Base-by-base conservation (phyloP, 1,139 yeast species). In the Trichomonascaceae sp. region DNA sequence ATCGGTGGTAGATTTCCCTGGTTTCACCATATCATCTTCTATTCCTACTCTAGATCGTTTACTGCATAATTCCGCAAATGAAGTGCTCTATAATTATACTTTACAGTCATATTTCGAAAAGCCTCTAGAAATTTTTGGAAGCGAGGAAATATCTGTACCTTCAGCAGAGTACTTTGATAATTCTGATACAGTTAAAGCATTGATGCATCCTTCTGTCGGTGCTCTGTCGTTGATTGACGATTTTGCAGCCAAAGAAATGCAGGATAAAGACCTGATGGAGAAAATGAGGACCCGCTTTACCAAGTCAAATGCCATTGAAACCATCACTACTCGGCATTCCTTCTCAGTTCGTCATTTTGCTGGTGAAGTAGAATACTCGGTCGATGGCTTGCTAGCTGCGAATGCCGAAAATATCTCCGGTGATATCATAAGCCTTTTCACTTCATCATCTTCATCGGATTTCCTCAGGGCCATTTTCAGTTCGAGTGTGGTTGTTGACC, bases 61-160 rank as follows among this genome's bases (percentile, higher is more conserved):
- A 20, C 62, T 73, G 38, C 74, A 72, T 61, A 73, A 73, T 57
- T 67, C 74, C 20, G 77, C 77, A 22, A 73, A 73, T 58, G 77
- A 73, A 57, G 64, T 69, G 54, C 63, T 74, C 43, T 72, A 72
- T 61, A 69, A 71, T 58, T 72, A 66, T 58, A 58, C 71, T 58
- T 66, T 72, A 50, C 64, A 65, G 46, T 65, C 68, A 1, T 73
- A 70, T 58, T 73, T 70, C 58, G 73, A 70, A 32, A 63, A 65
- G 45, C 71, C 74, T 18, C 62, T 68, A 27, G 74, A 73, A 45
- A 61, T 68, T 51, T 69, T 73, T 48, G 74, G 70, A 41, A 59
- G 70, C 44, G 77, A 73, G 55, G 77, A 73, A 47, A 70, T 74
- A 4, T 65, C 66, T 13, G 64, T 72, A 5, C 73, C 74, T 0